Evolutionary conservation across 2,329 filamentous ascomycete species (phyloP), one percentile per base, ranked within the genome.

Genomic region (Mycosphaerelloides madeirae): DNA sequence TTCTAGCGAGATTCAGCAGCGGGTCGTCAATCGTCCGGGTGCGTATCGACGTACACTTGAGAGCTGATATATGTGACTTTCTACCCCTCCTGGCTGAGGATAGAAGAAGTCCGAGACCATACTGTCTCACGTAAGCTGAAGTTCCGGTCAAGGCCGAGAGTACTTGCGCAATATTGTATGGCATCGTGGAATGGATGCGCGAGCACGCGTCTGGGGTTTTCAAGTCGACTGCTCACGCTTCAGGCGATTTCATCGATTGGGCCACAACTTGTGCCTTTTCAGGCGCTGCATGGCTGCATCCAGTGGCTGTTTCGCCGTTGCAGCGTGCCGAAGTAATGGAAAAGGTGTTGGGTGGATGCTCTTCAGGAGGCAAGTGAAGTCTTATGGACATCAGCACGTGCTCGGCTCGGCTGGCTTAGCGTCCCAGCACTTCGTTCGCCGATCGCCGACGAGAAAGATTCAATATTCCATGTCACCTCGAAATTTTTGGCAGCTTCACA

Each of bases 41-140:
- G n/a, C n/a, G n/a, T 3, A 12, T 29, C 8, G 36, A 48, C 71
- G 50, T 67, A 80, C 77, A 45, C 85, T 87, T 25, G 91, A 93
- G 31, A 98, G 76, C 68, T 98, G 93, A 72, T 98, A 98, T 59
- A 98, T 97, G 70, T 98, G 93, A 68, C 88, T 95, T 72, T 98
- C 93, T 54, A 98, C 82, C 59, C 93, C 93, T 63, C 93, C 78
- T 41, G 93, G 91, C 63, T 97, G 91, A 12, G 93, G 93, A 65
- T 94, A 98, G 82, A 98, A 98, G 78, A 95, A 96, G 75, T 98
- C 93, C 78, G 91, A 90, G 67, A 96, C 87, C 93, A 98, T 98
- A 48, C 79, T 82, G 55, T 11, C 44, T 11, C 19, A 8, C 46
- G 58, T 66, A 43, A 65, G 48, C 22, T n/a, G 14, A 9, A 31